A percentile compares a stretch with the other conserved stretches of the same genome.
Conservation (phyloP, 148 eudicot species). For the Vaccinium corymbosum region DNA sequence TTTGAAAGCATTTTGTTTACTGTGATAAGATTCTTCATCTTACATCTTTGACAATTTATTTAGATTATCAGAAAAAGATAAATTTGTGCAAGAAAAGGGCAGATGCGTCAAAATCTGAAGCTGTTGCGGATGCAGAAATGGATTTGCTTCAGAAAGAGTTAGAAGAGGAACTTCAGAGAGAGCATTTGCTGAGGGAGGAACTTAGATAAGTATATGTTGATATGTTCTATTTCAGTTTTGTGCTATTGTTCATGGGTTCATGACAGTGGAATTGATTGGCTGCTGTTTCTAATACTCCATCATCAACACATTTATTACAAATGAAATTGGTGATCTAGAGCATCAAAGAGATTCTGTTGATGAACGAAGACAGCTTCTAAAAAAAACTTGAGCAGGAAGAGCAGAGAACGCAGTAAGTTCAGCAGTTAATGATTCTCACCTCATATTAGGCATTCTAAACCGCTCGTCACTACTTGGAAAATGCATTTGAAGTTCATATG, state of each 20-base stretch:
- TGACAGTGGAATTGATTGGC: slow-evolving; percentile 28
- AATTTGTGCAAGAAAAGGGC: slow-evolving; percentile 61
- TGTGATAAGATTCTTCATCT: background rate
- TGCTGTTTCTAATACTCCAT: slow-evolving; percentile 6
- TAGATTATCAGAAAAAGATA: slow-evolving; percentile 68
- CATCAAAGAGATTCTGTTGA: slow-evolving; percentile 35
- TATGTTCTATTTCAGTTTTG: slow-evolving; percentile 10
- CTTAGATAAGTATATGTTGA: slow-evolving; percentile 72
- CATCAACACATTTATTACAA: too few species aligned
- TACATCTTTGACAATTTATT: slow-evolving; percentile 4
- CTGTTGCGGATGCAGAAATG: slow-evolving; percentile 54
- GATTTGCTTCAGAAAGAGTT: slow-evolving; percentile 56
- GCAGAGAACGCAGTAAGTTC: too few species aligned
- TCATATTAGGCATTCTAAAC: background rate
- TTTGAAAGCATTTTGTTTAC: background rate
- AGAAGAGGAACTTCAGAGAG: slow-evolving; percentile 54
- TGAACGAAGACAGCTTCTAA: too few species aligned
- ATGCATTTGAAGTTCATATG: background rate
- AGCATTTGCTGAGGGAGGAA: slow-evolving; percentile 52
- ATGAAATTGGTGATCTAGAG: too few species aligned
- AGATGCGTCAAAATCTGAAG: slow-evolving; percentile 57
- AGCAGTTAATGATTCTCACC: background rate
- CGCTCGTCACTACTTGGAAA: background rate
- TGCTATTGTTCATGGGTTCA: slow-evolving; percentile 11
- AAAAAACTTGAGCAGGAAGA: too few species aligned